A percentile compares a stretch with the other conserved stretches of the same genome.
Conservation (phyloP, 2,329 filamentous ascomycete species). For the Macroventuria anomochaeta region DNA sequence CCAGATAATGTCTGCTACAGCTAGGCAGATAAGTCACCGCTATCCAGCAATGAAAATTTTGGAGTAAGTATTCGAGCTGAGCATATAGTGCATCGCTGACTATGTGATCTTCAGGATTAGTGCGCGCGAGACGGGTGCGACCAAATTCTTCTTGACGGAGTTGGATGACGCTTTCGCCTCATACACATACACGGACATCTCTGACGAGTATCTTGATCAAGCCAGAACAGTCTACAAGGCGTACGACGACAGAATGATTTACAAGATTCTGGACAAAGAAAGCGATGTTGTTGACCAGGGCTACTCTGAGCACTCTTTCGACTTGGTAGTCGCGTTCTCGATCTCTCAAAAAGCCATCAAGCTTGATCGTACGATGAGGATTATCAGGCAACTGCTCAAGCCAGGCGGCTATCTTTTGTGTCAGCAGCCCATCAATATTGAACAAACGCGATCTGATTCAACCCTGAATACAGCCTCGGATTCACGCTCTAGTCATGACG, state of each 20-base stretch:
- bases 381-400: constrained; percentile 18
- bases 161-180: constrained; percentile 9
- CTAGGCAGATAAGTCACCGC: neutral
- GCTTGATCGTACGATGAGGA: neutral
- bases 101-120: constrained; percentile 16
- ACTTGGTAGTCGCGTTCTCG: constrained; percentile 25
- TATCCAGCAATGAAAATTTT: constrained; percentile 6
- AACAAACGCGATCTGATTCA: neutral
- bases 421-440: constrained; percentile 21
- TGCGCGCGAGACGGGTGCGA: constrained; percentile 7
- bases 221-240: neutral
- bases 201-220: neutral
- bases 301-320: constrained; percentile 18
- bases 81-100: neutral
- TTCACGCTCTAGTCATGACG: neutral
- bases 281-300: constrained; percentile 18
- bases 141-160: constrained; percentile 3
- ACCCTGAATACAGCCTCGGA: too few species aligned
- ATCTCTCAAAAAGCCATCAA: neutral
- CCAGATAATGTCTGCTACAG: neutral
- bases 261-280: constrained; percentile 16
- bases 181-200: constrained; percentile 28
- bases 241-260: constrained; percentile 12
- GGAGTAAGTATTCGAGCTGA: neutral
- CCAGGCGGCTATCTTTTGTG: constrained; percentile 52